Evolutionary conservation across 2,329 filamentous ascomycete species (phyloP).

Genomic region (Pochonia chlamydosporia): DNA sequence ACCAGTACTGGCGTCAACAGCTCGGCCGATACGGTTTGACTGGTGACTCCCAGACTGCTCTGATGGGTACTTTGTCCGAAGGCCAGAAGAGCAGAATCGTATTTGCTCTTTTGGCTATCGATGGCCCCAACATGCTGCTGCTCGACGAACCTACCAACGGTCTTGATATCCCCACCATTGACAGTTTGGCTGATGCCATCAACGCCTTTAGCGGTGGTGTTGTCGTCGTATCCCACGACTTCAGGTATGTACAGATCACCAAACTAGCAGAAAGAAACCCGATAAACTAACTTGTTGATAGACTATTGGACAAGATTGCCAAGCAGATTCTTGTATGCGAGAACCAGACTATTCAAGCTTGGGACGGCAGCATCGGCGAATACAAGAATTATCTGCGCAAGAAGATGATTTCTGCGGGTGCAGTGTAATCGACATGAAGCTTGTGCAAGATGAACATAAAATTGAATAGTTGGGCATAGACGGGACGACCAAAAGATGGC

Average conservation of each 20-base stretch:
- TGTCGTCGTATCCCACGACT: slow-evolving; percentile 97
- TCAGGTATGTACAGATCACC: slow-evolving; percentile 65
- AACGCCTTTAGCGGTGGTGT: slow-evolving; percentile 95
- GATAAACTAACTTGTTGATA: too few species aligned
- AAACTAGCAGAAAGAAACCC: too few species aligned
- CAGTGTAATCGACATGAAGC: slow-evolving; percentile 60
- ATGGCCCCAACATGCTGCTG: slow-evolving; percentile 93
- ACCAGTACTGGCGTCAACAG: slow-evolving; percentile 99
- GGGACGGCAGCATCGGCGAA: slow-evolving; percentile 83
- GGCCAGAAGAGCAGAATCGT: slow-evolving; percentile 98
- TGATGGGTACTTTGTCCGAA: slow-evolving; percentile 97
- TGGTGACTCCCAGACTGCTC: slow-evolving; percentile 88
- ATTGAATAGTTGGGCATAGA: slow-evolving; percentile 21
- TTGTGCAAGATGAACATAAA: slow-evolving; percentile 4
- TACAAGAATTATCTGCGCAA: slow-evolving; percentile 99
- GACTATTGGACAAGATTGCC: slow-evolving; percentile 97
- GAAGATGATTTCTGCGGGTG: slow-evolving; percentile 91
- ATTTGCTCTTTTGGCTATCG: slow-evolving; percentile 92
- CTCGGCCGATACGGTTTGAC: slow-evolving; percentile 90
- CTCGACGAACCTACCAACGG: slow-evolving; percentile 99
- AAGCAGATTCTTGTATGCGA: slow-evolving; percentile 99
- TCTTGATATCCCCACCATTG: slow-evolving; percentile 97
- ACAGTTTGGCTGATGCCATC: slow-evolving; percentile 95
- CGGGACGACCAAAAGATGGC: slow-evolving; percentile 11
- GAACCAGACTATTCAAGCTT: slow-evolving; percentile 86